Evolutionary conservation across 257 asterid species (phyloP).

Genomic region (Penstemon eatonii): DNA sequence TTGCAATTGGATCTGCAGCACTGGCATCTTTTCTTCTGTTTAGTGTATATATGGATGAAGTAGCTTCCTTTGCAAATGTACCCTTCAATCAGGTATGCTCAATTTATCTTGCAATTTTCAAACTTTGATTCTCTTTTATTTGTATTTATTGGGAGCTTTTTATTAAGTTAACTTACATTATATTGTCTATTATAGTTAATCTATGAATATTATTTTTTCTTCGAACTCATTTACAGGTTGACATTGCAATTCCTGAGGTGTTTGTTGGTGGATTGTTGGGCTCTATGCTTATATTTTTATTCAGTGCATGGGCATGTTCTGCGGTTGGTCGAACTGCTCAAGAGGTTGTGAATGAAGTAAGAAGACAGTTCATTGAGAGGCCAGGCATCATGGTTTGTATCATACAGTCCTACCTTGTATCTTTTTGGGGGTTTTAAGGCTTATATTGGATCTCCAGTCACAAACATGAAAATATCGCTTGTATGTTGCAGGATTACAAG

Average conservation of each 20-base stretch:
- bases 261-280: no score
- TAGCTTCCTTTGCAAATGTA: conserved; percentile 68
- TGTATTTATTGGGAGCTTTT: neutral
- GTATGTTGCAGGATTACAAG: conserved; percentile 71
- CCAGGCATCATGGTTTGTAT: no score
- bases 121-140: conserved; percentile 9
- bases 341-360: no score
- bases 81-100: conserved; percentile 69
- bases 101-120: conserved; percentile 9
- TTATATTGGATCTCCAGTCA: conserved; percentile 17
- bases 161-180: no score
- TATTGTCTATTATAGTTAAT: no score
- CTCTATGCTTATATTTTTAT: no score
- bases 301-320: no score
- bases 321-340: no score
- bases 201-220: no score
- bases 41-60: conserved; percentile 99
- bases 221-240: no score
- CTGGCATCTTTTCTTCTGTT: conserved; percentile 96
- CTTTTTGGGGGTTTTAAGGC: conserved; percentile 20
- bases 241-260: no score
- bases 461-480: conserved; percentile 23
- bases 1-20: conserved; percentile 99
- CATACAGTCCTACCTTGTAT: neutral
- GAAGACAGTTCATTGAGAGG: no score